Evolutionary conservation across 2,329 filamentous ascomycete species (phyloP).

Genomic region (Fusarium gaditjirri): DNA sequence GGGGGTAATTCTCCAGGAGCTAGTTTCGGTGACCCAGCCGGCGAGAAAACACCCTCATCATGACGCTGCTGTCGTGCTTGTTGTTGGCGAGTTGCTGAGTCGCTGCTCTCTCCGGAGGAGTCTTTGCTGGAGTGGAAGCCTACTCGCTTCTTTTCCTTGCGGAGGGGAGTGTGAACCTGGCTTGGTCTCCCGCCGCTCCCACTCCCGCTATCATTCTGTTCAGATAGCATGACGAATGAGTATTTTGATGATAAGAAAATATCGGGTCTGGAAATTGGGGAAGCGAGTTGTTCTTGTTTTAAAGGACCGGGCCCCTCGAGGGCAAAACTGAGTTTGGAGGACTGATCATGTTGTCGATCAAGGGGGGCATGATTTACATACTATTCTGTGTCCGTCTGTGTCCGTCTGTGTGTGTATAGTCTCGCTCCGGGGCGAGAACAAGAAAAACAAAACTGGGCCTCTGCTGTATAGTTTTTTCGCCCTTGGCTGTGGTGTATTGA

Average conservation of each 20-base stretch:
- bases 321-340: slow-evolving; percentile 31
- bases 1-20: slow-evolving; percentile 43
- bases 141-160: slow-evolving; percentile 55
- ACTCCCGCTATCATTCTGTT: slow-evolving; percentile 45
- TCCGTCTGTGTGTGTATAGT: not conserved
- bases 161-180: slow-evolving; percentile 47
- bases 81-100: not conserved
- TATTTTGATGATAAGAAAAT: not conserved
- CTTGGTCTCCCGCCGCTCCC: slow-evolving; percentile 43
- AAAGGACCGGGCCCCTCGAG: slow-evolving; percentile 23
- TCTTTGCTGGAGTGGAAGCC: slow-evolving; percentile 51
- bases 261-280: slow-evolving; percentile 7
- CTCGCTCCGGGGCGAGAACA: slow-evolving; percentile 39
- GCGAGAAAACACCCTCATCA: slow-evolving; percentile 42
- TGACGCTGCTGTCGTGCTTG: slow-evolving; percentile 18
- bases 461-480: slow-evolving; percentile 16
- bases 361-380: slow-evolving; percentile 34
- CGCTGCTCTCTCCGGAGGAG: slow-evolving; percentile 24
- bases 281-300: not conserved
- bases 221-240: slow-evolving; percentile 27
- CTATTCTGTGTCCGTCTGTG: not conserved
- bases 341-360: slow-evolving; percentile 37
- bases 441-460: slow-evolving; percentile 45
- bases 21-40: slow-evolving; percentile 42
- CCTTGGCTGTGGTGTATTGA: not conserved